phyloP scores from a whole-genome alignment of 2,329 filamentous ascomycete genomes.

The Colletotrichum plurivorum region DNA sequence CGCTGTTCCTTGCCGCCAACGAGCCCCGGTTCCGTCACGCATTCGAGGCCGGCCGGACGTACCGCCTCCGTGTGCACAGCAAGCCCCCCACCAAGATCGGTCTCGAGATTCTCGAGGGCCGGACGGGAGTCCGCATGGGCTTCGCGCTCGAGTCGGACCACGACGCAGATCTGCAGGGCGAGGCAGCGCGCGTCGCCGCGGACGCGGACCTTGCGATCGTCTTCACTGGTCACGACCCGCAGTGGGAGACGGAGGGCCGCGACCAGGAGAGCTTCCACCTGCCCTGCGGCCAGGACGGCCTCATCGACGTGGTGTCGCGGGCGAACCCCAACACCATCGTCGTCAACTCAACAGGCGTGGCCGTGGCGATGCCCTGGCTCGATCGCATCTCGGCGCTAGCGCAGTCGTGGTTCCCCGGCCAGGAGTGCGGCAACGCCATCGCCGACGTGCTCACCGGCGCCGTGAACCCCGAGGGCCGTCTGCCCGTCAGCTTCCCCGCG shows the following conservation, averaged over 20 bases:
- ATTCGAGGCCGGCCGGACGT: slow-evolving; percentile 47
- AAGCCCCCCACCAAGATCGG: slow-evolving; percentile 47
- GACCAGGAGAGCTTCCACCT: slow-evolving; percentile 67
- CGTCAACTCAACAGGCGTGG: slow-evolving; percentile 75
- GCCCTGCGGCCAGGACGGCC: slow-evolving; percentile 74
- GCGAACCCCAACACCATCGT: slow-evolving; percentile 75
- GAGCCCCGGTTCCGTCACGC: slow-evolving; percentile 49
- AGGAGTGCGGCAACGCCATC: slow-evolving; percentile 78
- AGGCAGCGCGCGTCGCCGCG: slow-evolving; percentile 55
- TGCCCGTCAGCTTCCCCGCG: slow-evolving; percentile 74
- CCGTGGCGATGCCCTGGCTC: slow-evolving; percentile 72
- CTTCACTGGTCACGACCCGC: slow-evolving; percentile 73
- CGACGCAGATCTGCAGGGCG: slow-evolving; percentile 70
- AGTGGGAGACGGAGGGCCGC: slow-evolving; percentile 67
- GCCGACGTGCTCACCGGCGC: slow-evolving; percentile 76
- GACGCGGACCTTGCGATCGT: slow-evolving; percentile 71
- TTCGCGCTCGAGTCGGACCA: slow-evolving; percentile 50
- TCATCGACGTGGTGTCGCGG: slow-evolving; percentile 70
- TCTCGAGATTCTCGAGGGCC: slow-evolving; percentile 51
- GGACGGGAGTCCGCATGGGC: slow-evolving; percentile 49
- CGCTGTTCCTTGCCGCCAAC: slow-evolving; percentile 49
- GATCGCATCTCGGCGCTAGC: slow-evolving; percentile 70
- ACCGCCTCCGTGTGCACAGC: slow-evolving; percentile 49
- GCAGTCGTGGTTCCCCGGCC: slow-evolving; percentile 79
- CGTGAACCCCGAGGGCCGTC: slow-evolving; percentile 75